Base-by-base conservation (phyloP, 305 asterid species). In the Fraxinus xanthoxyloides region DNA sequence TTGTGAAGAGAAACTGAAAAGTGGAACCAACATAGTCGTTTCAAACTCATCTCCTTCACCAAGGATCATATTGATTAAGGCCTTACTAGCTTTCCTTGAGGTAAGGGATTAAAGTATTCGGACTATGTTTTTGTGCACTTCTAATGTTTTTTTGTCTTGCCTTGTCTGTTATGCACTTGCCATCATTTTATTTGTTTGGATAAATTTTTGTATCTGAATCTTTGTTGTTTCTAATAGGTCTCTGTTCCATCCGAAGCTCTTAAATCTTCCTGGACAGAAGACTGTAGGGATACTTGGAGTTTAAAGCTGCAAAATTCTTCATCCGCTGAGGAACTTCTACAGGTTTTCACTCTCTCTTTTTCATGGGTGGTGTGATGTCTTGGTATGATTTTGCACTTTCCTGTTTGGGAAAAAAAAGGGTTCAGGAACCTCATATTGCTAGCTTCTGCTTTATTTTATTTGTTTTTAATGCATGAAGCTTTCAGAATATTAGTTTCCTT, bases 201-300 rank as follows among this genome's bases (percentile, higher is more conserved):
- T 21, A 24, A n/a, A 19, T 59, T 21, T 59, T 21, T 59, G 69
- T 59, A 51, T 51, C 28, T n/a, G 26, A 19, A 59, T 7, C 8
- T 21, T 54, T 59, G 69, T 75, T 24, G 59, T 19, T 56, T 19
- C 75, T 82, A 79, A 75, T 91, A 96, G 99, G 97, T 86, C 78
- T 92, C 88, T 87, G 87, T 94, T 87, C 98, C 98, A n/a, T 26
- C 83, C 15, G 95, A 93, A 84, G 97, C 97, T 73, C 91, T 96
- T 88, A 90, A 88, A 84, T 87, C 94, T 84, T 90, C 90, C 80
- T 96, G 99, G 99, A 88, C 92, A 12, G 97, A 90, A 85, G 97
- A 93, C 75, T 59, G 77, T 56, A 87, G 99, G 87, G 86, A 86
- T 81, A 84, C 86, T 21, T 96, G 98, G 98, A 98, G 97, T 74